Base-by-base conservation (phyloP, 495 filamentous ascomycete species). In the Trichoderma gamsii region DNA sequence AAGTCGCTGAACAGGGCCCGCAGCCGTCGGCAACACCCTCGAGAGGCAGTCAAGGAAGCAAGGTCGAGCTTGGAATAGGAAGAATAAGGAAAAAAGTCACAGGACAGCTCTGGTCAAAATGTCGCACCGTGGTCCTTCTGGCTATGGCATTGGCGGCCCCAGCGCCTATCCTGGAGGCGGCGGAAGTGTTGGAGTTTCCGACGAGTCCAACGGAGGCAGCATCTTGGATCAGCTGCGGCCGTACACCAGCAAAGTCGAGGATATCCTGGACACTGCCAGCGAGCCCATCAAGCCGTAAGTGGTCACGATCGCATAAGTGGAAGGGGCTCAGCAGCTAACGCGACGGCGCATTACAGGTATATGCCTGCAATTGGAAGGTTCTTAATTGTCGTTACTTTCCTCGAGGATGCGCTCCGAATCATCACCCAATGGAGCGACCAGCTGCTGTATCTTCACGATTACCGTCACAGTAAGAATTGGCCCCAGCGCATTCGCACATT, bases 371-470 rank as follows among this genome's bases (percentile, higher is more conserved):
- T 98, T 79, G 95, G 95, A 49, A 91, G 95, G 59, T 98, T 98
- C 80, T 81, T 99, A 72, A 99, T 99, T 72, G 95, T 99, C 38
- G 95, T 97, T 68, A 99, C 95, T 70, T 99, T 99, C 82, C 84
- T 99, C 69, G 95, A 99, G 80, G 95, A 99, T 81, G 91, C 93
- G 41, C 81, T 99, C 51, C 87, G 95, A 77, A 99, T 99, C 76
- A 83, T 98, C 74, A 98, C 96, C 70, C 95, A 99, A 89, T 99
- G 95, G 95, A 88, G 75, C 76, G 95, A 98, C 78, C 95, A 99
- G 83, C 87, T 99, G 41, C 79, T 90, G 35, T 99, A 97, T 75
- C 88, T 99, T 63, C 88, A 90, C 75, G 92, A 96, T 73, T 97
- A 96, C 82, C 85, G 96, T 73, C 88, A 92, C 76, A 97, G 95